These are phyloP conservation scores for Metarhizium guizhouense DNA, from an alignment of 2,329 filamentous ascomycete genomes.

Conservation along the genomic window DNA sequence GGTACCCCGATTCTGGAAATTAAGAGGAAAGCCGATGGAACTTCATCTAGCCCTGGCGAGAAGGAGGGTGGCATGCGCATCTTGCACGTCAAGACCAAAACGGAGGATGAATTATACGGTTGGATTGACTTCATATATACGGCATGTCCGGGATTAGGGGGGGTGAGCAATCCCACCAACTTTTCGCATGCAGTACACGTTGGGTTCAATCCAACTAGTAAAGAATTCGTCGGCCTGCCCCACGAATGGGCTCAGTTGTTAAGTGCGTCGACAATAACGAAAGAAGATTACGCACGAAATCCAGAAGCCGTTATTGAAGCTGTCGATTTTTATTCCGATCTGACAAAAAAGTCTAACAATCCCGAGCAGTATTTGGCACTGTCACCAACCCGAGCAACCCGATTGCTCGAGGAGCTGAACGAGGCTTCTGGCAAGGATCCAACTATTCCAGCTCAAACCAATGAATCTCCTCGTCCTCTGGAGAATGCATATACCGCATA, in stretches of 20 bases:
- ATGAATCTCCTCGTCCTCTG: not conserved
- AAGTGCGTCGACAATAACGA: constrained; percentile 90
- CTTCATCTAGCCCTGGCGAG: constrained; percentile 61
- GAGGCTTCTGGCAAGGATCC: constrained; percentile 38
- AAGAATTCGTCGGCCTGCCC: constrained; percentile 85
- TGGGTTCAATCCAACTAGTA: constrained; percentile 87
- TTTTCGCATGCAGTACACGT: constrained; percentile 95
- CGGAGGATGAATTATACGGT: constrained; percentile 90
- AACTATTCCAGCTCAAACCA: not conserved
- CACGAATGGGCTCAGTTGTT: constrained; percentile 93
- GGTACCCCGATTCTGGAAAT: constrained; percentile 93
- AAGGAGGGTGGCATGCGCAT: constrained; percentile 73
- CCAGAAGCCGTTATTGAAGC: constrained; percentile 76
- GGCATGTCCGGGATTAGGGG: constrained; percentile 92
- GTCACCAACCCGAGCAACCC: constrained; percentile 54
- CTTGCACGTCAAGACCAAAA: constrained; percentile 84
- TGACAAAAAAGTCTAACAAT: constrained; percentile 64
- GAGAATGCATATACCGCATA: not conserved
- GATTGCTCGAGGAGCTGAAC: constrained; percentile 36
- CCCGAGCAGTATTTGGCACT: constrained; percentile 54
- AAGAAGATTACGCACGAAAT: constrained; percentile 95
- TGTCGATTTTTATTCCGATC: constrained; percentile 74
- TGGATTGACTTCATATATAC: constrained; percentile 98
- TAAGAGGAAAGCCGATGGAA: constrained; percentile 59
- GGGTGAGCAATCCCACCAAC: constrained; percentile 94